Conservation (phyloP, 306 rosid species). For the Lablab purpureus region DNA sequence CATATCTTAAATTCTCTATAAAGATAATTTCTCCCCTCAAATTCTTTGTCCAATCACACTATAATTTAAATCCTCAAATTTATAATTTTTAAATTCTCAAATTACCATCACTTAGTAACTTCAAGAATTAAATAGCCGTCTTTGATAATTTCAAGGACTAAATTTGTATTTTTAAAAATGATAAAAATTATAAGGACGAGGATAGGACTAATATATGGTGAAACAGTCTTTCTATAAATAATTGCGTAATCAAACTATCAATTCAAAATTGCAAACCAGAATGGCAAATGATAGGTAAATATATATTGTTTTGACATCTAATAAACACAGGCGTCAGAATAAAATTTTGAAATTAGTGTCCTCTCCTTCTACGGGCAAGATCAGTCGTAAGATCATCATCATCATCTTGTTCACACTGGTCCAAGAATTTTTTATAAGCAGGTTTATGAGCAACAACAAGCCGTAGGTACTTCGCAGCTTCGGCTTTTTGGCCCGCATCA, state of each 20-base stretch:
- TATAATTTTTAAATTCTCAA: not conserved
- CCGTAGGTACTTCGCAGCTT: constrained; percentile 82
- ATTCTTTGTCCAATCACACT: no score
- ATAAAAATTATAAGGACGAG: not conserved
- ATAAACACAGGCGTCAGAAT: constrained; percentile 24
- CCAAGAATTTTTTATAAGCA: constrained; percentile 65
- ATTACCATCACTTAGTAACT: not conserved
- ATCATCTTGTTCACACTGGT: constrained; percentile 67
- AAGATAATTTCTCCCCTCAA: no score
- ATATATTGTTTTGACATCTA: constrained; percentile 1
- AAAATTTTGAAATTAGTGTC: constrained; percentile 53
- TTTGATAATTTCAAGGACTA: not conserved
- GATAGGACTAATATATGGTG: not conserved
- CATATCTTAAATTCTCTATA: no score
- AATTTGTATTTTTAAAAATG: not conserved
- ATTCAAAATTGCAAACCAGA: constrained; percentile 11
- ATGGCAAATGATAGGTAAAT: constrained; percentile 10
- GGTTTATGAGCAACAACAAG: constrained; percentile 77
- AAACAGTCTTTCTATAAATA: not conserved
- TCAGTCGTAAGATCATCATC: constrained; percentile 63
- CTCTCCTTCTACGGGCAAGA: constrained; percentile 77
- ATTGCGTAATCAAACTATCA: constrained; percentile 13
- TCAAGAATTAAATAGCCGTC: not conserved
- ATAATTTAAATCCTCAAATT: no score
- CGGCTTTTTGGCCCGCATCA: constrained; percentile 73